phyloP scores from a whole-genome alignment of 176 grass and related monocot genomes.

The Poa pratensis region DNA sequence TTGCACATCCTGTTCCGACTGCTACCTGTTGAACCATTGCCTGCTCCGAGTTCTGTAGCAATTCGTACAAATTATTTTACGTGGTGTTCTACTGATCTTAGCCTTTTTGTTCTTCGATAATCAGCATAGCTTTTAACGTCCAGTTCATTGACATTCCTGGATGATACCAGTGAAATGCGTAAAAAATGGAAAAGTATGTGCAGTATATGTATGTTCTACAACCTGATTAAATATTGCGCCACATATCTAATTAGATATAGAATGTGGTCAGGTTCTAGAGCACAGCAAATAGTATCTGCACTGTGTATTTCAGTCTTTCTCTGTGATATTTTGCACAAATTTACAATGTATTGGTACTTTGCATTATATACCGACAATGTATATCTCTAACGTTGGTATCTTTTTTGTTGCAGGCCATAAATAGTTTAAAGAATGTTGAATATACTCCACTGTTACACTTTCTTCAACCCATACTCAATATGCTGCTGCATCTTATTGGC shows the following conservation, averaged over 20 bases:
- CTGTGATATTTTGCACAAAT: slow-evolving; percentile 27
- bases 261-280: not conserved
- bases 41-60: slow-evolving; percentile 6
- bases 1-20: not conserved
- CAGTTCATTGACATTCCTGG: not conserved
- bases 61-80: not conserved
- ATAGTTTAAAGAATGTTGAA: slow-evolving; percentile 99
- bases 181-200: not conserved
- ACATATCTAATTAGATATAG: too few species aligned
- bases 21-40: slow-evolving; percentile 1
- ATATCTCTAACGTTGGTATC: slow-evolving; percentile 8
- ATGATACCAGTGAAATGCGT: slow-evolving; percentile 16
- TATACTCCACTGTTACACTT: slow-evolving; percentile 86
- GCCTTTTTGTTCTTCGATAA: not conserved
- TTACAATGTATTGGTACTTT: slow-evolving; percentile 21
- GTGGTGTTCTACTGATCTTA: not conserved
- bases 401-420: slow-evolving; percentile 80
- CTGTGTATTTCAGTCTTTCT: not conserved
- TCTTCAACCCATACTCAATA: slow-evolving; percentile 96
- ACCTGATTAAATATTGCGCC: not conserved
- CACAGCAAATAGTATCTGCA: not conserved
- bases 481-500: slow-evolving; percentile 98
- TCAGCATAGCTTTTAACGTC: not conserved
- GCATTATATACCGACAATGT: not conserved
- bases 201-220: not conserved